phyloP scores from a whole-genome alignment of 1,284 basidiomycete genomes.

The Sporisorium reilianum region DNA sequence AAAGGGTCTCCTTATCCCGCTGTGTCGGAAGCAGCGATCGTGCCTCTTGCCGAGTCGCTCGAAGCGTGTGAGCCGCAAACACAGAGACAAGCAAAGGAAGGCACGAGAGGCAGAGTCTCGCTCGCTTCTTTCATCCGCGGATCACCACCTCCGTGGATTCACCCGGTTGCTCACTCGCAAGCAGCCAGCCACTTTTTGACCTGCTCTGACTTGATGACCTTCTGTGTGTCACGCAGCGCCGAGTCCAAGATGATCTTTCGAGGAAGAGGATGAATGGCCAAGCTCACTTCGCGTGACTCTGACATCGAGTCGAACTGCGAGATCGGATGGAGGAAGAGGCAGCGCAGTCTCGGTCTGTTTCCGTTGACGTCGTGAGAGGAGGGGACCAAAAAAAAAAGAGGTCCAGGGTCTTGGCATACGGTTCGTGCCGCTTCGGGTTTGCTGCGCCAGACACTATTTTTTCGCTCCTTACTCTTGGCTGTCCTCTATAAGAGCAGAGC shows the following conservation, averaged over 20 bases:
- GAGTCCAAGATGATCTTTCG: not conserved
- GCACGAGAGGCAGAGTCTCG: not conserved
- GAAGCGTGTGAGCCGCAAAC: not conserved
- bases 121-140: slow-evolving; percentile 17
- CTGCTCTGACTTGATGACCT: not conserved
- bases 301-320: not conserved
- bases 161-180: not conserved
- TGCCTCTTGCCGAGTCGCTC: not conserved
- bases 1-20: not conserved
- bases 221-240: slow-evolving; percentile 1
- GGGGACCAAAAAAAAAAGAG: not conserved
- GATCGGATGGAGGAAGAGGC: not conserved
- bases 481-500: not conserved
- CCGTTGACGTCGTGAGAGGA: not conserved
- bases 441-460: slow-evolving; percentile 5
- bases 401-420: slow-evolving; percentile 2
- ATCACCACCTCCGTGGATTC: slow-evolving; percentile 4
- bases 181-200: not conserved
- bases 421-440: slow-evolving; percentile 8
- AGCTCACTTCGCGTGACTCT: not conserved
- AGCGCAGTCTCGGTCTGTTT: not conserved
- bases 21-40: not conserved
- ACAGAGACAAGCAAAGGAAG: not conserved
- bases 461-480: not conserved
- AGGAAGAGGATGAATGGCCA: not conserved